These are phyloP conservation scores for Aspergillus sparsus DNA, from an alignment of 495 filamentous ascomycete genomes.

Conservation along the genomic window DNA sequence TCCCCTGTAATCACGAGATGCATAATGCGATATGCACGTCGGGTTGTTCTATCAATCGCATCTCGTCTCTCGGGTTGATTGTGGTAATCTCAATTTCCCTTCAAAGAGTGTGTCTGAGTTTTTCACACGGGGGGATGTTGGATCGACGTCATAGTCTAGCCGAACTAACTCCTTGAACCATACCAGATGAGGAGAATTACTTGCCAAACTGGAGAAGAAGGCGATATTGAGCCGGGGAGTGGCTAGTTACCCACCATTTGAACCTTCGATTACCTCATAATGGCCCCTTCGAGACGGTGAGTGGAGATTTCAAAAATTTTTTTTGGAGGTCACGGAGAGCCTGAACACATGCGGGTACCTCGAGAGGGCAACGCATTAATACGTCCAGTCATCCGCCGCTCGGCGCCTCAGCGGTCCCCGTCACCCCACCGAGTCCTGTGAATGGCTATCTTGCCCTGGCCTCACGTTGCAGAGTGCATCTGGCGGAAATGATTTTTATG, in stretches of 20 bases:
- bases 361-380: not conserved
- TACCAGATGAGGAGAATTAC: not conserved
- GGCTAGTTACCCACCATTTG: not conserved
- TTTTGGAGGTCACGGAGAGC: not conserved
- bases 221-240: not conserved
- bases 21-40: conserved; percentile 4
- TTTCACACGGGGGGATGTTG: not conserved
- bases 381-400: not conserved
- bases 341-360: conserved; percentile 8
- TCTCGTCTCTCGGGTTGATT: not conserved
- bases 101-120: not conserved
- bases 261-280: conserved; percentile 21
- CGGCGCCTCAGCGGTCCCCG: too few relatives aligned
- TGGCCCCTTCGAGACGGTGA: conserved; percentile 15
- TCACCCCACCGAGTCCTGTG: conserved; percentile 8
- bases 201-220: not conserved
- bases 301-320: not conserved
- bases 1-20: conserved; percentile 9
- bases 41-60: not conserved
- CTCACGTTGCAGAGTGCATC: conserved; percentile 10
- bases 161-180: not conserved
- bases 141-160: conserved; percentile 8
- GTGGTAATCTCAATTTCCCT: not conserved
- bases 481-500: conserved; percentile 19
- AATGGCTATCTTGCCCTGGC: not conserved